Percentiles rank a stretch among this genome's conserved stretches.
These are phyloP conservation scores for Lasiodiplodia sp. DNA, from an alignment of 2,329 filamentous ascomycete species.

Conservation along the genomic window DNA sequence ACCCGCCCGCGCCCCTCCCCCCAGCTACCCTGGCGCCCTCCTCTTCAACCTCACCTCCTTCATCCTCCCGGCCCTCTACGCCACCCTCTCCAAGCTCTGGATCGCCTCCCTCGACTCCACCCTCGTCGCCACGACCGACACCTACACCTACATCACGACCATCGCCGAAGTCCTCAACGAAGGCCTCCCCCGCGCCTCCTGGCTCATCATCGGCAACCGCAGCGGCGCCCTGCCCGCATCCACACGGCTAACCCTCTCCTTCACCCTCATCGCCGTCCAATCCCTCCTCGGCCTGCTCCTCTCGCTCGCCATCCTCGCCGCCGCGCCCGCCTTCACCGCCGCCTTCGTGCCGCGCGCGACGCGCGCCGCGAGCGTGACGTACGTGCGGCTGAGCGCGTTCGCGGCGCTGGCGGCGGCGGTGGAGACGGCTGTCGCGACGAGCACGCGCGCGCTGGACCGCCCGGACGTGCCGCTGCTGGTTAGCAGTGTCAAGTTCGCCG, in stretches of 20 bases:
- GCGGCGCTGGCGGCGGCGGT: slow-evolving; percentile 68
- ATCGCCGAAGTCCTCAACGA: slow-evolving; percentile 76
- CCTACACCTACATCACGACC: slow-evolving; percentile 73
- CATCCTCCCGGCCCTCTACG: slow-evolving; percentile 70
- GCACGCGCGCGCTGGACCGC: slow-evolving; percentile 71
- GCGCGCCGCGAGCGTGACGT: slow-evolving; percentile 66
- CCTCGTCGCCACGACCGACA: slow-evolving; percentile 69
- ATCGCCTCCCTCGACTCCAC: slow-evolving; percentile 69
- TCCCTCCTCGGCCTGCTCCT: slow-evolving; percentile 64
- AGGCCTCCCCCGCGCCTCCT: slow-evolving; percentile 72
- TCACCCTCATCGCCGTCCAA: slow-evolving; percentile 66
- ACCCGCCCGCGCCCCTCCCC: too few species aligned
- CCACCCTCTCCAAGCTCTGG: slow-evolving; percentile 74
- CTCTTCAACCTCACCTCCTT: slow-evolving; percentile 70
- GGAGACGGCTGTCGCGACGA: slow-evolving; percentile 67
- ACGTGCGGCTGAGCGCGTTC: slow-evolving; percentile 71
- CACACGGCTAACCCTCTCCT: slow-evolving; percentile 64
- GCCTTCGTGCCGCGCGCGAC: slow-evolving; percentile 67
- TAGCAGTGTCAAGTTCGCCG: slow-evolving; percentile 66
- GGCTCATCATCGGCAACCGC: slow-evolving; percentile 73
- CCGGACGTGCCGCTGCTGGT: slow-evolving; percentile 74
- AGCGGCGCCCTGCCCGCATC: slow-evolving; percentile 39
- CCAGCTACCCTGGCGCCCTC: slow-evolving; percentile 62
- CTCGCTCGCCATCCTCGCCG: slow-evolving; percentile 65
- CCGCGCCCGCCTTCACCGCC: slow-evolving; percentile 64